These are phyloP conservation scores for Monosporascus sp. DNA, from an alignment of 2,329 filamentous ascomycete species.

Conservation along the genomic window DNA sequence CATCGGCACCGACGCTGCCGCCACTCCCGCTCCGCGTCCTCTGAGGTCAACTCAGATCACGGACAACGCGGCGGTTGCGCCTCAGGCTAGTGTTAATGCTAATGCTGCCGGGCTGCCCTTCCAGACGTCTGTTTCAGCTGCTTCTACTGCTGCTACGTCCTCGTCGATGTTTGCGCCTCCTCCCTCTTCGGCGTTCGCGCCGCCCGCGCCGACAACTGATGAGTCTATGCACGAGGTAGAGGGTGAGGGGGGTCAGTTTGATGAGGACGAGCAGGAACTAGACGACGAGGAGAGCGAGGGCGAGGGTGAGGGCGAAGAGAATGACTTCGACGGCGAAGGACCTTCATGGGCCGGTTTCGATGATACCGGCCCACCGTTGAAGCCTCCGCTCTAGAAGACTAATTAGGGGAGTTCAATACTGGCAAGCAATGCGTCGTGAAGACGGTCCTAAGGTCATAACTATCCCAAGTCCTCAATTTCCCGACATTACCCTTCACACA, in stretches of 20 bases:
- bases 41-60: not conserved
- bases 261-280: conserved; percentile 1
- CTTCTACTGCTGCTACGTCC: not conserved
- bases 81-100: no score
- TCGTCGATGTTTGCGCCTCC: not conserved
- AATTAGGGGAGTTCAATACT: no score
- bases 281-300: conserved; percentile 2
- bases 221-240: not conserved
- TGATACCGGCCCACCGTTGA: conserved; percentile 8
- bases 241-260: not conserved
- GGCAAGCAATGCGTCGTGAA: no score
- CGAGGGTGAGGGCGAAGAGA: conserved; percentile 7
- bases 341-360: conserved; percentile 12
- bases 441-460: no score
- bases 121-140: not conserved
- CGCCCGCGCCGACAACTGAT: not conserved
- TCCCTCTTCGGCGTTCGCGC: not conserved
- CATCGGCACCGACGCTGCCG: no score
- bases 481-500: no score
- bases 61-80: no score
- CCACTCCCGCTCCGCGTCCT: no score
- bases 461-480: no score
- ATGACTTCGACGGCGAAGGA: conserved; percentile 8
- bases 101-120: no score
- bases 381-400: conserved; percentile 8